Conservation (phyloP, 441 rosid species). For the Biscutella laevigata region DNA sequence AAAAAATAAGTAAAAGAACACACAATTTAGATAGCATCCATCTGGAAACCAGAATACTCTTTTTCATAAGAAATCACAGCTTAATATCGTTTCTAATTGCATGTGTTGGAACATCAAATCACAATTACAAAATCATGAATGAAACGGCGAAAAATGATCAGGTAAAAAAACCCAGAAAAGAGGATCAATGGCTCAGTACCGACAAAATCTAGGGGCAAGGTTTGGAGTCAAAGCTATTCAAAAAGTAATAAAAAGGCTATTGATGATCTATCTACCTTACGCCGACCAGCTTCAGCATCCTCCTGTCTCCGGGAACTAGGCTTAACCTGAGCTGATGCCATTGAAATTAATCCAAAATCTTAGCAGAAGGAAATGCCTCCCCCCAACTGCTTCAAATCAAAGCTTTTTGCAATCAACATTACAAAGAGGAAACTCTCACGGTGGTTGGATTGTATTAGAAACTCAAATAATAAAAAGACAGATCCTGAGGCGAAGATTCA, state of each 20-base stretch:
- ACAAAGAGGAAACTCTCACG: neutral
- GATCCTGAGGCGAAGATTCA: too few species aligned
- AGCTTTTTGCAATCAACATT: slow-evolving; percentile 9
- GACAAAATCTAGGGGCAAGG: neutral
- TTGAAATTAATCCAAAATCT: slow-evolving; percentile 23
- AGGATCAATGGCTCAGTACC: slow-evolving; percentile 4
- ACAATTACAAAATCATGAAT: neutral
- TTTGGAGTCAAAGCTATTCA: too few species aligned
- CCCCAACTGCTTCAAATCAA: slow-evolving; percentile 27
- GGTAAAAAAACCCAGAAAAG: slow-evolving; percentile 13
- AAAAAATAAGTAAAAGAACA: slow-evolving; percentile 2
- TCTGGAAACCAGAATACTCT: too few species aligned
- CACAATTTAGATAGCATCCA: neutral
- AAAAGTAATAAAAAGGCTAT: too few species aligned
- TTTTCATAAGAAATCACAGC: too few species aligned
- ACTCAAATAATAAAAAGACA: too few species aligned
- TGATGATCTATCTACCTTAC: slow-evolving; percentile 52
- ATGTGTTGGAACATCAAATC: slow-evolving; percentile 2
- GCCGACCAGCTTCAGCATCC: slow-evolving; percentile 89
- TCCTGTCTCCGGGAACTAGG: slow-evolving; percentile 58
- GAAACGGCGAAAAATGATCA: neutral
- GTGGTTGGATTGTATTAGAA: too few species aligned
- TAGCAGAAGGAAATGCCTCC: slow-evolving; percentile 14
- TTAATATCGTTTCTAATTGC: neutral
- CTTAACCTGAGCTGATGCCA: slow-evolving; percentile 58